Percentiles rank a stretch among this genome's conserved stretches.
Evolutionary conservation across 1,284 basidiomycete genomes (phyloP).

Genomic region (Ustilago sp.): DNA sequence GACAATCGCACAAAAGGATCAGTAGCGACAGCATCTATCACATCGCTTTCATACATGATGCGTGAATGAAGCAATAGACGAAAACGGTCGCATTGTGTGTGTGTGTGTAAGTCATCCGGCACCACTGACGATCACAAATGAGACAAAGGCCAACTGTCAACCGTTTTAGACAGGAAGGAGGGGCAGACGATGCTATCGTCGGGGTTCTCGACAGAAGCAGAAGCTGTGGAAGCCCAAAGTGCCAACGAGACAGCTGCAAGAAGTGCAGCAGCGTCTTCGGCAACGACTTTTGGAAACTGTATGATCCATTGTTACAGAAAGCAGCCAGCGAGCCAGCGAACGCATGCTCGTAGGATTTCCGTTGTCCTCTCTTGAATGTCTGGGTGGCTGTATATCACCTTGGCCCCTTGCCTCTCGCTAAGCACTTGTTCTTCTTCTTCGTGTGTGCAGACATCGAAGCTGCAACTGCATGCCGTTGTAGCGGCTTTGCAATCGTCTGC

Average conservation of each 20-base stretch:
- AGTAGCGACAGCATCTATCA: background rate
- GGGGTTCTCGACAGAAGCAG: background rate
- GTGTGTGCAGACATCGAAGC: background rate
- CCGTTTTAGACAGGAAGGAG: background rate
- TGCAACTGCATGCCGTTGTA: background rate
- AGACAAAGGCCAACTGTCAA: slow-evolving; percentile 33
- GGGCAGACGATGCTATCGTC: background rate
- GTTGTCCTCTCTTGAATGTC: slow-evolving; percentile 1
- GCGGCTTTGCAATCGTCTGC: background rate
- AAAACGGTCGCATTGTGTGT: background rate
- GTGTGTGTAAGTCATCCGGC: background rate
- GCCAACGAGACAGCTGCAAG: slow-evolving; percentile 5
- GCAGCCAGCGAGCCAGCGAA: background rate
- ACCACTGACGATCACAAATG: slow-evolving; percentile 7
- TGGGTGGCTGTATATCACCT: background rate
- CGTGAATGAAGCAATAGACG: background rate
- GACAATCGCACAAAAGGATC: background rate
- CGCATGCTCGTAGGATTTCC: slow-evolving; percentile 7
- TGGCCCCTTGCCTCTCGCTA: slow-evolving; percentile 17
- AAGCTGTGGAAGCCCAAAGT: background rate
- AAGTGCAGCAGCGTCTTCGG: slow-evolving; percentile 9
- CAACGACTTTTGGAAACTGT: slow-evolving; percentile 8
- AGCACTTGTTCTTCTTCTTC: background rate
- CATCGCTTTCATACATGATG: background rate
- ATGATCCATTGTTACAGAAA: background rate